A percentile compares a stretch with the other conserved stretches of the same genome.
phyloP scores from a whole-genome alignment of 441 rosid genomes.

The Theobroma grandiflorum region DNA sequence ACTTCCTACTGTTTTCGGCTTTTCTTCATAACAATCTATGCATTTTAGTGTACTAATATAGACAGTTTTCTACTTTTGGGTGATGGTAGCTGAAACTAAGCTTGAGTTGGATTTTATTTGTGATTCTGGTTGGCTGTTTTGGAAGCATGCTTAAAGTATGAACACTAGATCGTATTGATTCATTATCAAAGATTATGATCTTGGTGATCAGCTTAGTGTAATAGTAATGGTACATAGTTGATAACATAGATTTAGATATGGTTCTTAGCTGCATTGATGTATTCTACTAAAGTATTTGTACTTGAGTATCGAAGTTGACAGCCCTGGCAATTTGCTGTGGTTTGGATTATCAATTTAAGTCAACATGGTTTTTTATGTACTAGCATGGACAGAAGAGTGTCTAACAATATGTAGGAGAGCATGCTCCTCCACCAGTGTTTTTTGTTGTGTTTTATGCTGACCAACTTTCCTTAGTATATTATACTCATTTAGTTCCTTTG shows the following conservation, averaged over 20 bases:
- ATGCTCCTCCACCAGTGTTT: neutral
- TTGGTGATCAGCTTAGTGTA: slow-evolving; percentile 1
- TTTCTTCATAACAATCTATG: neutral
- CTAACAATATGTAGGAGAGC: neutral
- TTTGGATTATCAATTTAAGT: neutral
- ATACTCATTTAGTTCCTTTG: neutral
- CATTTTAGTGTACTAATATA: neutral
- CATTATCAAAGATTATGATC: neutral
- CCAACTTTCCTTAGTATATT: neutral
- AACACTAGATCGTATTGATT: neutral
- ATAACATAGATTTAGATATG: neutral
- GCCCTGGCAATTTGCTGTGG: neutral
- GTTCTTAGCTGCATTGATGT: neutral
- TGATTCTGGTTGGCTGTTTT: slow-evolving; percentile 1
- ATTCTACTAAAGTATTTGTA: neutral
- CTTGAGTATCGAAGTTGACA: neutral
- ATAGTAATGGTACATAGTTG: neutral
- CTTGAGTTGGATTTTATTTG: neutral
- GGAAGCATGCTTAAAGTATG: slow-evolving; percentile 12
- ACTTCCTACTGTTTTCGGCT: slow-evolving; percentile 20
- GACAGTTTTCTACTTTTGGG: neutral
- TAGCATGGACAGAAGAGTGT: neutral
- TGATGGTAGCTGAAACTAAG: neutral
- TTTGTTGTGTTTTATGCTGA: neutral
- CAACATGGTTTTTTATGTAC: neutral